Base-by-base conservation (phyloP, 106 monocot genomes). In the Acanthochlamys bracteata region DNA sequence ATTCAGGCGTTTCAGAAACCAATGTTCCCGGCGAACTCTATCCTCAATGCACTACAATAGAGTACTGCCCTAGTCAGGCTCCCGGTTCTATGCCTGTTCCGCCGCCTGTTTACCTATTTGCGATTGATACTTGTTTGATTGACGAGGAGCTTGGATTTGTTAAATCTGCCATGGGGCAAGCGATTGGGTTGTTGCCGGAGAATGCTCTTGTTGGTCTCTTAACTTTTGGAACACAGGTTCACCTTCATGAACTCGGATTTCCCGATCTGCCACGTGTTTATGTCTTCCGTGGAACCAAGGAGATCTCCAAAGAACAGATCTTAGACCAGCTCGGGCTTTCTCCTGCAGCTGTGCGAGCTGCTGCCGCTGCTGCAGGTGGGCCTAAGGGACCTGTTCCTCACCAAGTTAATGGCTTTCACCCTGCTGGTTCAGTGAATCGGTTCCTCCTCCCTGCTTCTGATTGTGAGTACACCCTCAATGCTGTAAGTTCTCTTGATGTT, bases 21-120 rank as follows among this genome's bases (percentile, higher is more conserved):
- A 83, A 77, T 66, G 80, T 99, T 55, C 98, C 98, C 64, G 98
- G 85, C 24, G 98, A 99, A 75, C 83, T 99, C 53, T 92, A 80
- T 73, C 72, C 83, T 1, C 88, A 88, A 77, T 92, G 80, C 76
- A 68, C 98, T 49, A 86, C 92, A 58, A 72, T 92, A 53, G 98
- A 99, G 72, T 99, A 99, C 76, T 61, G 70, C 13, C 25, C 64
- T 20, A 75, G 78, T 10, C 58, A 24, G 41, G 42, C 60, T 39
- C 33, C 49, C 59, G 4, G 26, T 62, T 11, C 43, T 65, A 16
- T 69, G 45, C n/a, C 63, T 66, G 39, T 71, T n/a, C 78, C 59
- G n/a, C 75, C 82, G 16, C 85, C 91, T 13, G 81, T 99, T 11
- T 99, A 92, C 73, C 69, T 99, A 42, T 99, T 99, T 66, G 89